phyloP scores from a whole-genome alignment of 2,329 filamentous ascomycete species.

The Arthrobotrys iridis region DNA sequence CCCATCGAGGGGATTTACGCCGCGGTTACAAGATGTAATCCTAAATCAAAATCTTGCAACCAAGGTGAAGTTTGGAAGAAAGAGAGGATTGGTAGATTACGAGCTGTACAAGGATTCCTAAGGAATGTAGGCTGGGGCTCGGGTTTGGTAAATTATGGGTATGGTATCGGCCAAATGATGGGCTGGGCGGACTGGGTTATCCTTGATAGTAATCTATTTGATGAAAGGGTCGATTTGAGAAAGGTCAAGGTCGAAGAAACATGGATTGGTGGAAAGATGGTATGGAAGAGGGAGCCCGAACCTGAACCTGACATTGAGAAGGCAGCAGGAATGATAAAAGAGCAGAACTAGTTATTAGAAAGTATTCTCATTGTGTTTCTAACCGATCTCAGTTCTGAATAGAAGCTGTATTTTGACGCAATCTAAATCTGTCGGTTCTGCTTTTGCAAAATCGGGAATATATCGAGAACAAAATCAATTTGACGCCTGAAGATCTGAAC shows the following conservation, averaged over 20 bases:
- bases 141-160: slow-evolving; percentile 68
- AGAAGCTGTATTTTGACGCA: too few relatives aligned
- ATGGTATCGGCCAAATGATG: slow-evolving; percentile 70
- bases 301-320: background rate
- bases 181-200: slow-evolving; percentile 77
- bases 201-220: slow-evolving; percentile 64
- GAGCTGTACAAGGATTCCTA: slow-evolving; percentile 73
- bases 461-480: too few relatives aligned
- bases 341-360: too few relatives aligned
- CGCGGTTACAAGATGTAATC: slow-evolving; percentile 71
- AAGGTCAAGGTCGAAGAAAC: slow-evolving; percentile 71
- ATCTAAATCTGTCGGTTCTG: too few relatives aligned
- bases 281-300: slow-evolving; percentile 56
- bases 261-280: slow-evolving; percentile 70
- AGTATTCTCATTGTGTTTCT: too few relatives aligned
- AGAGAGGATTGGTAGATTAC: slow-evolving; percentile 69
- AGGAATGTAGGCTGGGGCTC: slow-evolving; percentile 69
- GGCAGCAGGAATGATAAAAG: background rate
- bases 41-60: slow-evolving; percentile 60
- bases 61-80: slow-evolving; percentile 69
- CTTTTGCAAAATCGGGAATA: too few relatives aligned
- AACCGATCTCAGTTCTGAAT: too few relatives aligned
- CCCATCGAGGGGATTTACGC: slow-evolving; percentile 76
- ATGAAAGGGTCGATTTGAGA: slow-evolving; percentile 65
- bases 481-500: too few relatives aligned